phyloP scores from a whole-genome alignment of 73 alveolate species.

The Paramecium bursaria region DNA sequence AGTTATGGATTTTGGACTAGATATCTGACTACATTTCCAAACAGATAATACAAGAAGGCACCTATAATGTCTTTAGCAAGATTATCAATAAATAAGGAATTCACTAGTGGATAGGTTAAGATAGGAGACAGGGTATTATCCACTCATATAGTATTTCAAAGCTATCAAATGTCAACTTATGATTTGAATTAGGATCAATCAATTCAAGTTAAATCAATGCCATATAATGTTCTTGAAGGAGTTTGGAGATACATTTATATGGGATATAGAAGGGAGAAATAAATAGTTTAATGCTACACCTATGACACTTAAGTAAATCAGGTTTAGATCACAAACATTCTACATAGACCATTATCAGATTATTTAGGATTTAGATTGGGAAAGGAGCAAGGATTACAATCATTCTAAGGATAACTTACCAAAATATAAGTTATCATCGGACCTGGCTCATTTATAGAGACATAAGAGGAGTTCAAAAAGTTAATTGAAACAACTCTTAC shows the following conservation, averaged over 20 bases:
- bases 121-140: constrained; percentile 48
- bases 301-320: constrained; percentile 8
- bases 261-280: constrained; percentile 33
- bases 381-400: not conserved
- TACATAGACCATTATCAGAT: constrained; percentile 28
- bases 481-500: constrained; percentile 1
- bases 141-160: not conserved
- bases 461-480: constrained; percentile 14
- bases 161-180: constrained; percentile 42
- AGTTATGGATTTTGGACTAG: constrained; percentile 50
- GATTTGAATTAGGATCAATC: constrained; percentile 36
- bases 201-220: constrained; percentile 11
- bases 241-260: constrained; percentile 53
- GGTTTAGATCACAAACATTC: not conserved
- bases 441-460: constrained; percentile 32
- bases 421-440: constrained; percentile 5
- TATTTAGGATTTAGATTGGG: constrained; percentile 5
- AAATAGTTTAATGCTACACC: constrained; percentile 7
- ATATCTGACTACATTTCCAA: constrained; percentile 17
- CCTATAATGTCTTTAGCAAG: constrained; percentile 41
- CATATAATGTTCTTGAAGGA: constrained; percentile 4
- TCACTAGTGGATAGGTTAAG: constrained; percentile 3
- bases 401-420: not conserved
- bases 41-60: constrained; percentile 9
- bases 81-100: constrained; percentile 8